Evolutionary conservation across 208 protist genomes (phyloP).

Genomic region (Leishmania guyanensis): DNA sequence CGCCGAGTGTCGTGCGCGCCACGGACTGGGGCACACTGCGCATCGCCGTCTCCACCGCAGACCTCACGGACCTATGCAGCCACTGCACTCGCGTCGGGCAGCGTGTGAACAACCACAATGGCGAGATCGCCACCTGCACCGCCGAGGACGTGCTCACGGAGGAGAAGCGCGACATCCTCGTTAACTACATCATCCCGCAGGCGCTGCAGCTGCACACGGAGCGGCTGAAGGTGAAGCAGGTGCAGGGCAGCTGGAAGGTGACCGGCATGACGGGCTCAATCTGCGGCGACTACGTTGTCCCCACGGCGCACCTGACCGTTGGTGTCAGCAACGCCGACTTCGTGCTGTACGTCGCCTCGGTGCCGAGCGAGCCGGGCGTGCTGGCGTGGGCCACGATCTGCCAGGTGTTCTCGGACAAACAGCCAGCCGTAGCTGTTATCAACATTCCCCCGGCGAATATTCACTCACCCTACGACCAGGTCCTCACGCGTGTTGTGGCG

Average conservation of each 20-base stretch:
- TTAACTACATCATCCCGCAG: too few species aligned
- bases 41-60: slow-evolving; percentile 36
- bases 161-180: too few species aligned
- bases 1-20: not conserved
- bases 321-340: slow-evolving; percentile 58
- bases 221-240: slow-evolving; percentile 41
- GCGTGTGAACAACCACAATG: slow-evolving; percentile 19
- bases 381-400: slow-evolving; percentile 57
- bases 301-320: slow-evolving; percentile 32
- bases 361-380: slow-evolving; percentile 10
- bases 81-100: slow-evolving; percentile 44
- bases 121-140: not conserved
- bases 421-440: slow-evolving; percentile 42
- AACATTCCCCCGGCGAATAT: slow-evolving; percentile 54
- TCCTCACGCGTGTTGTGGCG: slow-evolving; percentile 30
- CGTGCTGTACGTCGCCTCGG: slow-evolving; percentile 66
- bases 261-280: not conserved
- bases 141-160: too few species aligned
- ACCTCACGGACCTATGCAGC: slow-evolving; percentile 37
- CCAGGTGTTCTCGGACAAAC: slow-evolving; percentile 13
- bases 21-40: slow-evolving; percentile 36
- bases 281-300: slow-evolving; percentile 1
- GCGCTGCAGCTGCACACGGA: not conserved
- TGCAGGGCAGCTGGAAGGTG: slow-evolving; percentile 18
- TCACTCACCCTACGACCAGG: not conserved